Base-by-base conservation (phyloP, 148 eudicot genomes). In the Pharnaceum exiguum region DNA sequence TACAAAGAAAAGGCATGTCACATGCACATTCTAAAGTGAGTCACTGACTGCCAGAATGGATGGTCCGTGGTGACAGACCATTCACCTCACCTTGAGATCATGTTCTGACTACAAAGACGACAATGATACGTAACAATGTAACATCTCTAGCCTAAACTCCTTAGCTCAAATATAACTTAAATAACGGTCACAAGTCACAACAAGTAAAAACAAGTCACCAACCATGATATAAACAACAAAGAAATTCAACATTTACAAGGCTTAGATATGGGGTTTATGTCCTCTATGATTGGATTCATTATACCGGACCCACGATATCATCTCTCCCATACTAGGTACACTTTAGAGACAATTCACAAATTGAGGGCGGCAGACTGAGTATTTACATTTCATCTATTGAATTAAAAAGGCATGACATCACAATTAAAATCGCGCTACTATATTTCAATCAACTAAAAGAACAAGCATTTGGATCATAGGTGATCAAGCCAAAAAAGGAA, bases 301-400 rank as follows among this genome's bases (percentile, higher is more conserved):
- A 15, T 24, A 50, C 39, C 24, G 51, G 78, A 56, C 60, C 67
- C 65, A 54, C 43, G 66, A 61, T 30, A 53, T 21, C 58, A 36
- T 24, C 12, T 47, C 55, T 22, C 26, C 50, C 51, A 6, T n/a
- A 25, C n/a, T 16, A 31, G n/a, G n/a, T n/a, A n/a, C n/a, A n/a
- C n/a, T n/a, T n/a, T n/a, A n/a, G n/a, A n/a, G n/a, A n/a, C n/a
- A n/a, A n/a, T 49, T 39, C 33, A 54, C 64, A 69, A 45, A 57
- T 30, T 31, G 21, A 59, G 65, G 65, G 49, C 59, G 74, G 65
- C 54, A 25, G 33, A 43, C 51, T 59, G 54, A 55, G 55, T 43
- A 61, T 51, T 46, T 63, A 49, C 7, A 63, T 51, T 54, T 54
- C 60, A 40, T 59, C 62, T 56, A 69, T 65, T 47, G 63, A 58